Conservation (phyloP, 2,329 filamentous ascomycete species). For the Lachnellula willkommii region DNA sequence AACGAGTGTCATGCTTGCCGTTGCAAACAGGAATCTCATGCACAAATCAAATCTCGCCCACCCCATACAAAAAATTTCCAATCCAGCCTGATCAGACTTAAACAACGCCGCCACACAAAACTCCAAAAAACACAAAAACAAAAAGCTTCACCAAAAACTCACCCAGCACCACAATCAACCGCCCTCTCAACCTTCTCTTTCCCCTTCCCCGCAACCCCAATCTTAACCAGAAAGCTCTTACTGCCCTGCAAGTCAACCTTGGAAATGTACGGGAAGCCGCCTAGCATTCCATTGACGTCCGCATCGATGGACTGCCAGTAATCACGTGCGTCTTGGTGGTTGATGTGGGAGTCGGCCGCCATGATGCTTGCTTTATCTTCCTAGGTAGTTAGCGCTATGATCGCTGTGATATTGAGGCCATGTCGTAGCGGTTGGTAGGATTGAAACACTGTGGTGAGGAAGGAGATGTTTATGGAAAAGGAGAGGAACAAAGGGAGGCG, state of each 20-base stretch:
- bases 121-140: neutral
- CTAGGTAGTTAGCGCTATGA: neutral
- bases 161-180: conserved; percentile 38
- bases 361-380: neutral
- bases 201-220: conserved; percentile 40
- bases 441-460: neutral
- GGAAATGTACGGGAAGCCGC: conserved; percentile 63
- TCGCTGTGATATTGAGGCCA: neutral
- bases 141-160: conserved; percentile 11
- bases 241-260: conserved; percentile 68
- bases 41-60: neutral
- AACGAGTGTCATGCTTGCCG: neutral
- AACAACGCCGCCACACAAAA: neutral
- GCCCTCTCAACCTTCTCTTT: conserved; percentile 32
- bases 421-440: neutral
- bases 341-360: conserved; percentile 25
- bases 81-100: neutral
- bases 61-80: no score
- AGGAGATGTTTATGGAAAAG: neutral
- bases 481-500: neutral
- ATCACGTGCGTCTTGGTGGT: conserved; percentile 25
- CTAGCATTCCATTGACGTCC: conserved; percentile 71
- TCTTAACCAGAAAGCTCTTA: conserved; percentile 62
- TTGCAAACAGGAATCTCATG: neutral
- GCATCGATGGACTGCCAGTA: conserved; percentile 50